These are phyloP conservation scores for Eucalyptus marginata DNA, from an alignment of 345 rosid genomes.

Conservation along the genomic window DNA sequence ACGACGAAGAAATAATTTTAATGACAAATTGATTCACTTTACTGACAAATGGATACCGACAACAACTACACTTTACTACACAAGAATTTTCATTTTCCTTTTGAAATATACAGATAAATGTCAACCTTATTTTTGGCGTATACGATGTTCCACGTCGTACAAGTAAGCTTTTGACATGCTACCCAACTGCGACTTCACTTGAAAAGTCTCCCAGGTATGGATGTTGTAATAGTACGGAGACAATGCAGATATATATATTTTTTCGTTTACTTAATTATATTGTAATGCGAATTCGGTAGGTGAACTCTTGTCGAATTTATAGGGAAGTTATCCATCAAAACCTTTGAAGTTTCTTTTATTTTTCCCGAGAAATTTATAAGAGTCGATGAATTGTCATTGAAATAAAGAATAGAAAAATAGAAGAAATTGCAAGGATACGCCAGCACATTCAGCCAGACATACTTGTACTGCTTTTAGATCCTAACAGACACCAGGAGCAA, in stretches of 20 bases:
- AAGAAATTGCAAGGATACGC: background rate
- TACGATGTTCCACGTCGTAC: too few relatives aligned
- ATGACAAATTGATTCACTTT: too few relatives aligned
- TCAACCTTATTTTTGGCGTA: too few relatives aligned
- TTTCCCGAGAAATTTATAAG: background rate
- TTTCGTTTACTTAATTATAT: background rate
- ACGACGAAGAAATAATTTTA: too few relatives aligned
- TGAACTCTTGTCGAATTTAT: background rate
- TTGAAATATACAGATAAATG: too few relatives aligned
- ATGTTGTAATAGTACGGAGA: background rate
- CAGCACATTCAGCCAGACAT: background rate
- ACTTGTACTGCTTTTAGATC: background rate
- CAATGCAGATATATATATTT: background rate
- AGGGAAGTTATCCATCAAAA: background rate
- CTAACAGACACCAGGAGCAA: fast-evolving
- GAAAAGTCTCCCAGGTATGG: background rate
- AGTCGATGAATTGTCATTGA: background rate
- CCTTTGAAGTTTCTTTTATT: background rate
- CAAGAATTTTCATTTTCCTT: too few relatives aligned
- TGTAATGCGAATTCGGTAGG: too few relatives aligned
- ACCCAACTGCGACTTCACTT: background rate
- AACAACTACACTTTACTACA: too few relatives aligned
- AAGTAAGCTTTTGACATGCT: too few relatives aligned
- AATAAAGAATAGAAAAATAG: too few relatives aligned
- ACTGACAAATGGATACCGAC: too few relatives aligned